Percentiles rank a stretch among this genome's conserved stretches.
Evolutionary conservation across 108 stramenopile genomes (phyloP).

Genomic region (Pelagomonas calceolata): DNA sequence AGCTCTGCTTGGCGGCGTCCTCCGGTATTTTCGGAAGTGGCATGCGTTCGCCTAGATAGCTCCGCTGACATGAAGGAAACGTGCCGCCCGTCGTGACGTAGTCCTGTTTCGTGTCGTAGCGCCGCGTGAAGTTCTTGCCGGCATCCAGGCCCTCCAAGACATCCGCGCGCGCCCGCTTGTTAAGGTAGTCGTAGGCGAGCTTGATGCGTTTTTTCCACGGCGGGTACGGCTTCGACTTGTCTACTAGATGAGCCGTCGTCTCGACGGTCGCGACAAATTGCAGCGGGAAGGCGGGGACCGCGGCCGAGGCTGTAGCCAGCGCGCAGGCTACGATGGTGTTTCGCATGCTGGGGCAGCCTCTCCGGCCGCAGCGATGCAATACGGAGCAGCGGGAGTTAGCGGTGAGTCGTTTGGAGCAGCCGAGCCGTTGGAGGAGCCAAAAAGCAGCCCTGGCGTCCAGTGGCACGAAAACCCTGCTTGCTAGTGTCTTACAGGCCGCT

Average conservation of each 20-base stretch:
- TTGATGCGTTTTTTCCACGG: not conserved
- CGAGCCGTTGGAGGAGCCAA: too few species aligned
- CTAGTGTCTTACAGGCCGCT: too few species aligned
- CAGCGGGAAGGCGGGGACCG: not conserved
- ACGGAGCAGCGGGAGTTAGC: too few species aligned
- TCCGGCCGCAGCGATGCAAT: too few species aligned
- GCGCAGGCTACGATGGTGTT: too few species aligned
- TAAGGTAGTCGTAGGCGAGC: not conserved
- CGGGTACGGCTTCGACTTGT: not conserved
- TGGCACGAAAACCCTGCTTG: too few species aligned
- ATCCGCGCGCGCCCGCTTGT: not conserved
- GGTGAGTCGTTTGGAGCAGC: too few species aligned
- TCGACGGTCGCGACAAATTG: not conserved
- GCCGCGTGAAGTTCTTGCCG: constrained; percentile 1
- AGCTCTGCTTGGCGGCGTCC: not conserved
- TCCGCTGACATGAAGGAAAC: not conserved
- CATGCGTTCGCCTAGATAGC: not conserved
- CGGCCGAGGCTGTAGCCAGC: too few species aligned
- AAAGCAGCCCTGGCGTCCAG: too few species aligned
- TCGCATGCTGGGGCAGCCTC: too few species aligned
- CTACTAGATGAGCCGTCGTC: not conserved
- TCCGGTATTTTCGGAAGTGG: not conserved
- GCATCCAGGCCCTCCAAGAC: not conserved
- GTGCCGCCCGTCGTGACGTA: not conserved
- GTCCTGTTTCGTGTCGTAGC: not conserved